Evolutionary conservation across 805 yeast species (phyloP).

Genomic region (Candida ortonii): DNA sequence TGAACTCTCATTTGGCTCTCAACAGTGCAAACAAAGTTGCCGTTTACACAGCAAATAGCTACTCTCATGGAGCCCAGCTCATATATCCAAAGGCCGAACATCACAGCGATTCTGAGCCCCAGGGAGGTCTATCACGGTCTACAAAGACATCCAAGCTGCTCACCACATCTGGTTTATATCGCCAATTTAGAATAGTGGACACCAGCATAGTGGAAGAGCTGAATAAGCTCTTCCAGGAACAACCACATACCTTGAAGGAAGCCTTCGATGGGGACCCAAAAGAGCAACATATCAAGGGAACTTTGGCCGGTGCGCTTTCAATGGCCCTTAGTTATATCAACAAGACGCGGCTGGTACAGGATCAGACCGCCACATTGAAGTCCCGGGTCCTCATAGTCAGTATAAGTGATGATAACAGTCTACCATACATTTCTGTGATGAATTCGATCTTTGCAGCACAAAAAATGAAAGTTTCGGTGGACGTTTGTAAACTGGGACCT

Average conservation of each 20-base stretch:
- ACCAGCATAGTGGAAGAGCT: conserved; percentile 65
- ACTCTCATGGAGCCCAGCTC: conserved; percentile 54
- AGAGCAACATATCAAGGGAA: conserved; percentile 39
- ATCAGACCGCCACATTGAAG: conserved; percentile 44
- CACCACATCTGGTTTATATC: conserved; percentile 66
- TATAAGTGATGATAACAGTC: conserved; percentile 68
- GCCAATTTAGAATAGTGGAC: conserved; percentile 80
- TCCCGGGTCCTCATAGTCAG: conserved; percentile 65
- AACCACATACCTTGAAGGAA: conserved; percentile 24
- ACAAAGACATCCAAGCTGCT: conserved; percentile 22
- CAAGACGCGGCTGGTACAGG: conserved; percentile 52
- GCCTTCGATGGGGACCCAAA: conserved; percentile 17
- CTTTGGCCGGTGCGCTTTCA: conserved; percentile 76
- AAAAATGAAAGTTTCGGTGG: conserved; percentile 83
- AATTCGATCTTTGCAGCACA: conserved; percentile 95
- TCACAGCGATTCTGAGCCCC: conserved; percentile 8
- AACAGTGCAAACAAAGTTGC: conserved; percentile 84
- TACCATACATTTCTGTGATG: conserved; percentile 91
- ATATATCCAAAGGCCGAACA: conserved; percentile 54
- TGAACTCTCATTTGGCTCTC: conserved; percentile 85
- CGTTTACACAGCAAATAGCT: conserved; percentile 70
- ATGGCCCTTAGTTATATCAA: conserved; percentile 79
- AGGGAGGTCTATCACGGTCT: conserved; percentile 4
- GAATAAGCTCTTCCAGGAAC: conserved; percentile 41
- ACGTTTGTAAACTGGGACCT: conserved; percentile 75